These are phyloP conservation scores for Termitomyces sp. DNA, from an alignment of 768 basidiomycete genomes.

Conservation along the genomic window DNA sequence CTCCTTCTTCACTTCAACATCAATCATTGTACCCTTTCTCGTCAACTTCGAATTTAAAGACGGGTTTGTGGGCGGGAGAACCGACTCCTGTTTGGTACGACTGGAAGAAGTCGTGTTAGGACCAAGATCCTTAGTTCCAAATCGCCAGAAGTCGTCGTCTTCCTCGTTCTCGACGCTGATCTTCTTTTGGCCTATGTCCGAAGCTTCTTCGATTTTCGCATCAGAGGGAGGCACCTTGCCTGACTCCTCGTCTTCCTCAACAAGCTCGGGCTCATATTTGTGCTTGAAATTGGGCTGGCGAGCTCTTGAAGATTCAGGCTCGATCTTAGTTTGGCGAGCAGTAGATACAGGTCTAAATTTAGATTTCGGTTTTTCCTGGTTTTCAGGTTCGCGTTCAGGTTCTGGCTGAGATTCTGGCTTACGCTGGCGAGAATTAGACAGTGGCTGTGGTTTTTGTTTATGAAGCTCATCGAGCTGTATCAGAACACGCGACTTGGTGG, in stretches of 20 bases:
- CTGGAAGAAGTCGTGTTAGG: background rate
- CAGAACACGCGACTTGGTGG: background rate
- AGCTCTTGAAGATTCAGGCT: background rate
- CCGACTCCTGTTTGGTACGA: background rate
- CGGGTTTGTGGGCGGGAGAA: background rate
- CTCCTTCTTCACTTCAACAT: background rate
- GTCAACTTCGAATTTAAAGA: background rate
- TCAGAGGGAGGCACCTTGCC: background rate
- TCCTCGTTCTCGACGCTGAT: background rate
- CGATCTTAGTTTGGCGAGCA: background rate
- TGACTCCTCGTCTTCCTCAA: background rate
- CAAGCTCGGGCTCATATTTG: background rate
- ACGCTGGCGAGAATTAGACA: background rate
- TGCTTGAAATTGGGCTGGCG: background rate
- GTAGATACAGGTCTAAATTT: background rate
- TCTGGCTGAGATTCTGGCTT: background rate
- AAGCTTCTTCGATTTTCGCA: background rate
- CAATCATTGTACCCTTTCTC: background rate
- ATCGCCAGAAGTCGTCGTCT: conserved; percentile 8
- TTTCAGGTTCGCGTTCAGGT: background rate
- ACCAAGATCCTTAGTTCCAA: background rate
- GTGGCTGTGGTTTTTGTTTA: background rate
- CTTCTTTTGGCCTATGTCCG: background rate
- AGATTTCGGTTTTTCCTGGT: background rate
- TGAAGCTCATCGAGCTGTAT: background rate